A percentile compares a stretch with the other conserved stretches of the same genome.
phyloP scores from a whole-genome alignment of 345 rosid genomes.

The Arabidopsis arenosa region DNA sequence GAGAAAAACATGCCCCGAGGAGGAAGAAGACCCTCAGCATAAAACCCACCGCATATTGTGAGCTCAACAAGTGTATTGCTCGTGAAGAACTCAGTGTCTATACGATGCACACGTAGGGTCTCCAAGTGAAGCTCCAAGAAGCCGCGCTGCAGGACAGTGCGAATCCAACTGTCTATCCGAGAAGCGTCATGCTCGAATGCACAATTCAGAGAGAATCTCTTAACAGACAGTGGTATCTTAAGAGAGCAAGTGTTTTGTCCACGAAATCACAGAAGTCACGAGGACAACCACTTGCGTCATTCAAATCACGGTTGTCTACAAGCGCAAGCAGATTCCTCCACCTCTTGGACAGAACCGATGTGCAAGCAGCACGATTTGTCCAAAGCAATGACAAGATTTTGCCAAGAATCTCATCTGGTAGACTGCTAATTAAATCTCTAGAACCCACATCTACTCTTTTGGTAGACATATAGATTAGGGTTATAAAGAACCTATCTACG shows the following conservation, averaged over 20 bases:
- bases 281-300: background rate
- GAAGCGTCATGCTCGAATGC: background rate
- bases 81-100: background rate
- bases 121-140: conserved; percentile 6
- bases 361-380: no score
- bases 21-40: background rate
- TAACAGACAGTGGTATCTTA: background rate
- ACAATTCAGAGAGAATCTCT: conserved; percentile 5
- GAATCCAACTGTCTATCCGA: background rate
- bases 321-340: no score
- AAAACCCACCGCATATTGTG: background rate
- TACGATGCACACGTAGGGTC: background rate
- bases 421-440: no score
- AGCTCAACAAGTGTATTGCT: conserved; percentile 21
- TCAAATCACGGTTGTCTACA: conserved; percentile 11
- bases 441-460: no score
- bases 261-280: background rate
- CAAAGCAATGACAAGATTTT: no score
- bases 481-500: no score
- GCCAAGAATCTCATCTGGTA: no score
- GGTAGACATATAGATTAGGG: no score
- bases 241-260: background rate
- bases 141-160: background rate
- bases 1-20: background rate
- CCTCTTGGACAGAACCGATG: no score